Evolutionary conservation across 164 flowering plant genomes (phyloP).

Genomic region (Brasenia schreberi): DNA sequence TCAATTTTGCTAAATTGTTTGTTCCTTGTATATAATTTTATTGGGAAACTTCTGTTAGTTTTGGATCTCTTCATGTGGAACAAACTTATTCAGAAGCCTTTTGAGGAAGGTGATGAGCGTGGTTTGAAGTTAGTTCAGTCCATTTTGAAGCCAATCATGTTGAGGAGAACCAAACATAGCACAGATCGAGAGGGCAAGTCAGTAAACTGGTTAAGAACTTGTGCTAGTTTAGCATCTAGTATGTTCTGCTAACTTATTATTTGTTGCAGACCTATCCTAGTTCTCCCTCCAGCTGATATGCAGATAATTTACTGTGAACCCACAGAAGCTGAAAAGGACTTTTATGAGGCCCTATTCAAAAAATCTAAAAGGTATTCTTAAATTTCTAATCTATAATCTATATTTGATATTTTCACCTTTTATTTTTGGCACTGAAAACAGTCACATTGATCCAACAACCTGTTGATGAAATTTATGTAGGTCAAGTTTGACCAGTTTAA

Average conservation of each 20-base stretch:
- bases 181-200: conserved; percentile 78
- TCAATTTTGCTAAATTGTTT: no score
- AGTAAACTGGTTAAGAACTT: not conserved
- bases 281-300: conserved; percentile 82
- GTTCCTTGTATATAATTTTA: no score
- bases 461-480: no score
- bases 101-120: conserved; percentile 95
- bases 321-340: conserved; percentile 80
- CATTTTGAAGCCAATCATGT: conserved; percentile 79
- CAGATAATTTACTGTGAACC: conserved; percentile 80
- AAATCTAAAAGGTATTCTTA: conserved; percentile 42
- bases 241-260: not conserved
- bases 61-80: conserved; percentile 53
- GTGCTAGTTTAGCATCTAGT: not conserved
- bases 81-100: conserved; percentile 89
- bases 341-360: conserved; percentile 85
- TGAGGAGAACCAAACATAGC: conserved; percentile 82
- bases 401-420: no score
- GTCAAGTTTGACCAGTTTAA: conserved; percentile 96
- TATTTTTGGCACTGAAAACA: no score
- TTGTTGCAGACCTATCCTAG: conserved; percentile 74
- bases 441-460: no score
- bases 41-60: no score
- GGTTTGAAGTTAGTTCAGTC: conserved; percentile 82
- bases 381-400: no score